Conservation (phyloP, 352 stramenopile genomes). For the Phytophthora pinifolia region DNA sequence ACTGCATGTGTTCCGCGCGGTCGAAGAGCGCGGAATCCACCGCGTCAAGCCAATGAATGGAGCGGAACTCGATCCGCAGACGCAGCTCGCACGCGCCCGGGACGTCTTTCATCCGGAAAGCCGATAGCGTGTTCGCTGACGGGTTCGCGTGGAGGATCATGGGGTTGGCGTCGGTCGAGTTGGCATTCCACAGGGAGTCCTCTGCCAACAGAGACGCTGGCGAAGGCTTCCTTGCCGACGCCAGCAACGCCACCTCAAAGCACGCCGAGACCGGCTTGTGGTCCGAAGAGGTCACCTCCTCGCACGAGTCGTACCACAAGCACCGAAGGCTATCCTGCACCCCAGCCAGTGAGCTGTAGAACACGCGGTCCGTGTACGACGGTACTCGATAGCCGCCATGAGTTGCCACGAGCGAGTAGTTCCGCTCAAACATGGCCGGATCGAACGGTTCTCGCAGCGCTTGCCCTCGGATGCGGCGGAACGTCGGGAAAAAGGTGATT, state of each 20-base stretch:
- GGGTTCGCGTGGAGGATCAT: conserved; percentile 39
- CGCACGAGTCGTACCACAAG: conserved; percentile 77
- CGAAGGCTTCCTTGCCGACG: conserved; percentile 2
- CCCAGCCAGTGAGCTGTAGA: conserved; percentile 77
- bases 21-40: conserved; percentile 62
- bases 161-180: conserved; percentile 45
- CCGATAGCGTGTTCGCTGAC: conserved; percentile 9
- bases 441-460: conserved; percentile 34
- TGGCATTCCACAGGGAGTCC: conserved; percentile 39
- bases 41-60: conserved; percentile 69
- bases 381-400: conserved; percentile 75
- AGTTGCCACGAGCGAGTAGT: conserved; percentile 65
- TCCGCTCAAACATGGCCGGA: conserved; percentile 36
- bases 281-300: conserved; percentile 72
- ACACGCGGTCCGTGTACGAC: conserved; percentile 89
- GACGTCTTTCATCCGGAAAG: conserved; percentile 65
- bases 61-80: conserved; percentile 68
- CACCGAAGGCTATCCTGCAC: conserved; percentile 55
- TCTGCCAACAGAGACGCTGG: conserved; percentile 18
- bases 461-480: conserved; percentile 68
- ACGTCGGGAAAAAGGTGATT: conserved; percentile 80
- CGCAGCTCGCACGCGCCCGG: conserved; percentile 56
- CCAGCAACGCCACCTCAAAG: conserved; percentile 49
- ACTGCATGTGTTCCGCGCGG: conserved; percentile 64
- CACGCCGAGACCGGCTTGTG: conserved; percentile 80